Evolutionary conservation across 2,329 filamentous ascomycete species (phyloP), one percentile per base, ranked within the genome.

Genomic region (Fusarium irregulare): DNA sequence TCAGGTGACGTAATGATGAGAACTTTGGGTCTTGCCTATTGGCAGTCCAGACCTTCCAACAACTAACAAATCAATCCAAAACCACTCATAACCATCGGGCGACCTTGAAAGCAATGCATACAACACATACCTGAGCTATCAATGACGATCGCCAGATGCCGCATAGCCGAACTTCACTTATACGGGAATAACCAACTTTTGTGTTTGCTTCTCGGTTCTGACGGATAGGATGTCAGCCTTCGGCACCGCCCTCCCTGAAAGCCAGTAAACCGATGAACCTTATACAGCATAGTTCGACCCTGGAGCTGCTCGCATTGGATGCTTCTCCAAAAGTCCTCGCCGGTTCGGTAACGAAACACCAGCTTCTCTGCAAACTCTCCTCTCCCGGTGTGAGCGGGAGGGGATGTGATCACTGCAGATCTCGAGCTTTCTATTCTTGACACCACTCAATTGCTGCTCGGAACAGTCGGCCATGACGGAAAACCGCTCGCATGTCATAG

Each of bases 171-270:
- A 42, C 25, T 42, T 30, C 40, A 45, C 59, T 62, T 48, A 42
- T 27, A 28, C 42, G 56, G 56, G 27, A 55, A 59, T 59, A 59
- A 59, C 14, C n/a, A 28, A 55, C 30, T 44, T 10, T 32, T 59
- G 55, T 20, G 34, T 7, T 37, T 37, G 10, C 14, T 42, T 46
- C 47, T 64, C 61, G 61, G 61, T 64, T 64, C 61, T 64, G 61
- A 47, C 50, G 61, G 61, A 63, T 64, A 41, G 61, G 46, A 63
- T 64, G 61, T 57, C 61, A 64, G 61, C 46, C 21, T 50, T 47
- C 27, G 7, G 37, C 37, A 53, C 55, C 37, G 42, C 47, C 55
- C 28, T 32, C n/a, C n/a, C n/a, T n/a, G n/a, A n/a, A n/a, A n/a
- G n/a, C n/a, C 56, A 32, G 28, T 41, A 37, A 51, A 21, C 8